These are phyloP conservation scores for Rubia yunnanensis DNA, from an alignment of 257 asterid genomes.

Conservation along the genomic window DNA sequence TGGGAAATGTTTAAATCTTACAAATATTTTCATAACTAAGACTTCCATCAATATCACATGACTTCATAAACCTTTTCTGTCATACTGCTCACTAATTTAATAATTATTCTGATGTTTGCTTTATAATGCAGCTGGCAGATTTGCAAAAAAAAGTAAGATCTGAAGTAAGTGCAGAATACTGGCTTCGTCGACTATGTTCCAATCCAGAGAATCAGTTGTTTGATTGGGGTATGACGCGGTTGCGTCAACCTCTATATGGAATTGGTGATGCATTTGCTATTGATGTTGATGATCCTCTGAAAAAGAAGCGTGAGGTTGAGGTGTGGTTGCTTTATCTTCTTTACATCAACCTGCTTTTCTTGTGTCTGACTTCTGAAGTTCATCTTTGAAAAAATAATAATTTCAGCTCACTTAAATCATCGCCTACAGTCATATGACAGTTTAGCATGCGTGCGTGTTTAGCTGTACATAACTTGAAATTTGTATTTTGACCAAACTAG, in stretches of 20 bases:
- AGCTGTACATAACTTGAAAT: no score
- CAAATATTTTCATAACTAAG: not conserved
- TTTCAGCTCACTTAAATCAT: not conserved
- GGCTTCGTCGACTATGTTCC: conserved; percentile 85
- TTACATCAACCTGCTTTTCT: not conserved
- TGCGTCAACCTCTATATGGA: conserved; percentile 78
- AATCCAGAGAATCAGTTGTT: conserved; percentile 86
- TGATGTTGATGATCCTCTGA: conserved; percentile 83
- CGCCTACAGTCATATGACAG: not conserved
- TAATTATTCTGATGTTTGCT: conserved; percentile 14
- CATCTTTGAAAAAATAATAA: not conserved
- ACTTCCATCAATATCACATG: not conserved
- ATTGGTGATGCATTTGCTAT: conserved; percentile 88
- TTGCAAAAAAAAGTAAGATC: conserved; percentile 77
- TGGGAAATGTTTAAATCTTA: not conserved
- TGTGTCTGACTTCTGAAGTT: conserved; percentile 1
- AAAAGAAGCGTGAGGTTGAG: conserved; percentile 95
- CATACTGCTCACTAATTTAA: not conserved
- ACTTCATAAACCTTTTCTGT: not conserved
- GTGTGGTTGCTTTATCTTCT: conserved; percentile 24
- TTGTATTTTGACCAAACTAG: not conserved
- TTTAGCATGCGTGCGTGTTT: not conserved
- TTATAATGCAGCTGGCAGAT: conserved; percentile 56
- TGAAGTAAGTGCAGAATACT: conserved; percentile 87
- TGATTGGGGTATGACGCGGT: conserved; percentile 97